phyloP scores from a whole-genome alignment of 495 filamentous ascomycete genomes.

The Pyrenula massariospora region DNA sequence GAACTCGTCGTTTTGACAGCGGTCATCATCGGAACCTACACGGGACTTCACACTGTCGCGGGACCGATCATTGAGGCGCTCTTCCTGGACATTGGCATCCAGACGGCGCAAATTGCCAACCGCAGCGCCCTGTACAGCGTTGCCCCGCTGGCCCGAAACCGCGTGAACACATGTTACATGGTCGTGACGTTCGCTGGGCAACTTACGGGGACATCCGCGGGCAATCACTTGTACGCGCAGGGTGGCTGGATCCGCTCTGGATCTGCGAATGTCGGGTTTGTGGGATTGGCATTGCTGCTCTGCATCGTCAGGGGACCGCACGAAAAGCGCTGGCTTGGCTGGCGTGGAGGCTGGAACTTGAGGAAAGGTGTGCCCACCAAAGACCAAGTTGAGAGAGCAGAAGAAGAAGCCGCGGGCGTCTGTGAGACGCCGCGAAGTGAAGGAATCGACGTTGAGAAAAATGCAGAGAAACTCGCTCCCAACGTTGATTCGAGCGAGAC shows the following conservation, averaged over 20 bases:
- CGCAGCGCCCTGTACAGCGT: constrained; percentile 59
- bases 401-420: background rate
- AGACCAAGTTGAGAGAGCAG: background rate
- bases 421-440: too few species aligned
- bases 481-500: too few species aligned
- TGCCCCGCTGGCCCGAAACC: constrained; percentile 58
- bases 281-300: constrained; percentile 45
- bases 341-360: constrained; percentile 52
- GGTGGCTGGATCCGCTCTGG: constrained; percentile 62
- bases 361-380: background rate
- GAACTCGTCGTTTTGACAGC: constrained; percentile 45
- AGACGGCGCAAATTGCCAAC: constrained; percentile 68
- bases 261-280: constrained; percentile 55
- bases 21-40: constrained; percentile 58
- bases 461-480: too few species aligned
- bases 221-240: constrained; percentile 56
- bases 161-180: constrained; percentile 81
- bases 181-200: constrained; percentile 63
- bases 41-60: constrained; percentile 50
- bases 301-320: constrained; percentile 50
- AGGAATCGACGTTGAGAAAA: too few species aligned
- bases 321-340: constrained; percentile 65
- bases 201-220: constrained; percentile 61
- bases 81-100: constrained; percentile 58
- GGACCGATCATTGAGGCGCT: constrained; percentile 69